Evolutionary conservation across 768 basidiomycete genomes (phyloP), one percentile per base, ranked within the genome.

Genomic region (Botryobasidium botryosum): DNA sequence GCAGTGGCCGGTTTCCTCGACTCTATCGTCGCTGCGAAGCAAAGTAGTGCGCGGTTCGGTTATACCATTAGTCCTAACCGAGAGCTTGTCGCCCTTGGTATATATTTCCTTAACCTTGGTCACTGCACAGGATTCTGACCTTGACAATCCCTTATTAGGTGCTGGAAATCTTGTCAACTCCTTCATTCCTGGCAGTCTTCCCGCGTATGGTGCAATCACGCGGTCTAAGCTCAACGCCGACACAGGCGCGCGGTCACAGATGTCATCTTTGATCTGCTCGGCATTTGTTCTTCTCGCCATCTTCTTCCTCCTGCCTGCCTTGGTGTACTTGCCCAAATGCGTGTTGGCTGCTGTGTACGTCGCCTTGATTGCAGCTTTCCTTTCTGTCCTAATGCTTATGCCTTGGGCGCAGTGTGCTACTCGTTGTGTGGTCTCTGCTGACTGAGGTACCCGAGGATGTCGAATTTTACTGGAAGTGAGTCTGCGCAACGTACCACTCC

Each of bases 21-120:
- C 58, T 86, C 82, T 49, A 88, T 94, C 50, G 87, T 90, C 2
- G 84, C 90, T 0, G 92, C 92, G 2, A 94, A 97, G 55, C 90
- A 96, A 58, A 91, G 83, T 48, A 75, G 76, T 0, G 71, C 75
- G 3, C 77, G 78, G 10, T 96, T 79, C 55, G 82, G 85, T 2
- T 79, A 96, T 58, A 72, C 82, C 0, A 82, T 97, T 51, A 83
- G 77, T 51, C 87, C 90, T 0, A 99, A 97, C 57, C 79, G 94
- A 24, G 94, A 99, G 56, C 69, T 97, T 1, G 91, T 96, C 21
- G 94, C 94, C 1, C 66, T 99, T 15, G 88, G 65, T 59, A 17
- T 44, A 58, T 48, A 20, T 44, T 33, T 0, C 27, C 12, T 15
- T 39, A 12, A 2, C 20, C 26, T 12, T 23, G 4, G 5, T 3